Evolutionary conservation across 2,329 filamentous ascomycete species (phyloP).

Genomic region (Pseudovirgaria hyperparasitica): DNA sequence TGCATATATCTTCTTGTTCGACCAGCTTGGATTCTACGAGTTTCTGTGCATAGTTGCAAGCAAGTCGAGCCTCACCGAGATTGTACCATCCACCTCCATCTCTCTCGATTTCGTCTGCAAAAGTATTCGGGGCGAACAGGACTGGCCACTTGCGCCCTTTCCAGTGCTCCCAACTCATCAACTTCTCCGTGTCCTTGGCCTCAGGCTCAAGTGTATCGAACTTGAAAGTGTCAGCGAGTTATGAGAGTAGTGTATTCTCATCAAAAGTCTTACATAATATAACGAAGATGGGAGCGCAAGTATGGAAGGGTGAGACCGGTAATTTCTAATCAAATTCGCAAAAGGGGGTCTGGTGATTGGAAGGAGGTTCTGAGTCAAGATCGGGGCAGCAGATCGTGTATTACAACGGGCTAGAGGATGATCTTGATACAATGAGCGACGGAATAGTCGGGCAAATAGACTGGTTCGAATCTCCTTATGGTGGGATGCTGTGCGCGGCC

Average conservation of each 20-base stretch:
- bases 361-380: slow-evolving; percentile 19
- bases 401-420: slow-evolving; percentile 28
- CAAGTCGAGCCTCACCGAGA: slow-evolving; percentile 15
- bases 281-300: slow-evolving; percentile 27
- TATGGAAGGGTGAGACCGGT: slow-evolving; percentile 34
- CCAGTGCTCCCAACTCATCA: slow-evolving; percentile 24
- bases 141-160: slow-evolving; percentile 27
- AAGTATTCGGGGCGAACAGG: slow-evolving; percentile 26
- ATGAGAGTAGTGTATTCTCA: too few species aligned
- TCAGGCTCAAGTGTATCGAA: slow-evolving; percentile 31
- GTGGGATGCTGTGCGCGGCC: slow-evolving; percentile 24
- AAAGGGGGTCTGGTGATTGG: slow-evolving; percentile 32
- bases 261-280: too few species aligned
- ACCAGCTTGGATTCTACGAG: slow-evolving; percentile 15
- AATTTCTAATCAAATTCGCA: slow-evolving; percentile 32
- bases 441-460: slow-evolving; percentile 29
- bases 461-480: slow-evolving; percentile 21
- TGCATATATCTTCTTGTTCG: slow-evolving; percentile 24
- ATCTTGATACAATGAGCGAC: slow-evolving; percentile 22
- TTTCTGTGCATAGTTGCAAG: slow-evolving; percentile 15
- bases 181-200: slow-evolving; percentile 15
- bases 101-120: slow-evolving; percentile 27
- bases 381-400: slow-evolving; percentile 13
- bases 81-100: slow-evolving; percentile 29
- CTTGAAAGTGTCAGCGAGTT: too few species aligned